Conservation (phyloP, 2,329 filamentous ascomycete species). For the Sclerotinia nivalis region DNA sequence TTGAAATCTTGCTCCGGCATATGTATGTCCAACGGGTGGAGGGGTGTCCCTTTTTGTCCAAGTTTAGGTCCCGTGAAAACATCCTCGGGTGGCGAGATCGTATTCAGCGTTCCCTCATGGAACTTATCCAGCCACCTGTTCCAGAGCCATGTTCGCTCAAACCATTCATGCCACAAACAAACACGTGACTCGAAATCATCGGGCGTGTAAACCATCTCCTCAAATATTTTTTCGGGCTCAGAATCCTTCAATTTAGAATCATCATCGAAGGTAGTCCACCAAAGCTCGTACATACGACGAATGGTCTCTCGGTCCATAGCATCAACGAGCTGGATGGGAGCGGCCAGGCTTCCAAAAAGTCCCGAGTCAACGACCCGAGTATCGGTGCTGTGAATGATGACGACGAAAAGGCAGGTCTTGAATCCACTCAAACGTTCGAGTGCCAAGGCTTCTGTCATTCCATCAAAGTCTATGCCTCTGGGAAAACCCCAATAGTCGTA, state of each 20-base stretch:
- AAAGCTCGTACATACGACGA: slow-evolving; percentile 7
- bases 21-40: rapidly evolving
- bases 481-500: too few species aligned
- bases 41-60: too few species aligned
- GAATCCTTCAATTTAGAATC: background rate
- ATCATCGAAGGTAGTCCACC: background rate
- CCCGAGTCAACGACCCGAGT: background rate
- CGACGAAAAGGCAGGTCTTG: background rate
- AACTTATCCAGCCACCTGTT: background rate
- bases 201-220: background rate
- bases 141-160: background rate
- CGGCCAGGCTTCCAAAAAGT: background rate
- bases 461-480: too few species aligned
- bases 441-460: too few species aligned
- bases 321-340: background rate
- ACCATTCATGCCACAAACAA: background rate
- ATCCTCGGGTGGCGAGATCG: background rate
- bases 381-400: background rate
- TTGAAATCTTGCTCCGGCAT: background rate
- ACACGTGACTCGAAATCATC: background rate
- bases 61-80: background rate
- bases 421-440: background rate
- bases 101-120: background rate
- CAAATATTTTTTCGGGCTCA: background rate
- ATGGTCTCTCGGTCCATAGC: background rate